Evolutionary conservation across 2,329 filamentous ascomycete species (phyloP).

Genomic region (Ascochyta pisi): DNA sequence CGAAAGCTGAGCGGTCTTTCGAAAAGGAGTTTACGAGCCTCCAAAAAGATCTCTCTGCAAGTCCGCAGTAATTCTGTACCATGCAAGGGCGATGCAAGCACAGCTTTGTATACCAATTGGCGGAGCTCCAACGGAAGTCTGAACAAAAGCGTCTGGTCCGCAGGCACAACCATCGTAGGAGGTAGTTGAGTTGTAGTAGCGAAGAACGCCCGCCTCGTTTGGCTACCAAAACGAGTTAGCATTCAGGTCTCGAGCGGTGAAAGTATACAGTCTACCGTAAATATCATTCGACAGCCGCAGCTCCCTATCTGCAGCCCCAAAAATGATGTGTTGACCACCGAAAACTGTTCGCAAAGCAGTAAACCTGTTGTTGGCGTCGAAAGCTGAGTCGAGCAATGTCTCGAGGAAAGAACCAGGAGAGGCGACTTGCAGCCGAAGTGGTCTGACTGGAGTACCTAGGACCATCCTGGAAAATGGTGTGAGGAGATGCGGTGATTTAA

Average conservation of each 20-base stretch:
- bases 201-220: not conserved
- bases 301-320: not conserved
- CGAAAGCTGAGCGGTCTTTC: slow-evolving; percentile 37
- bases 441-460: not conserved
- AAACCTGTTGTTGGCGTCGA: not conserved
- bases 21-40: slow-evolving; percentile 41
- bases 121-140: slow-evolving; percentile 42
- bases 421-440: not conserved
- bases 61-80: slow-evolving; percentile 31
- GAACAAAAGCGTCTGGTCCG: slow-evolving; percentile 18
- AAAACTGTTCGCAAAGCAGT: no score
- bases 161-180: not conserved
- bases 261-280: not conserved
- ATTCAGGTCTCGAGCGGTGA: not conserved
- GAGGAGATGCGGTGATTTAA: slow-evolving; percentile 10
- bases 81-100: slow-evolving; percentile 26
- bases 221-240: slow-evolving; percentile 6
- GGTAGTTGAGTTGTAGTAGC: not conserved
- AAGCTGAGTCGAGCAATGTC: not conserved
- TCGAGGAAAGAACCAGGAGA: not conserved
- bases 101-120: slow-evolving; percentile 37
- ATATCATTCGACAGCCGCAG: not conserved
- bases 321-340: not conserved
- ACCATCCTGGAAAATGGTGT: slow-evolving; percentile 6
- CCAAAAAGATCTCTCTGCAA: slow-evolving; percentile 36